A percentile compares a stretch with the other conserved stretches of the same genome.
phyloP scores from a whole-genome alignment of 352 stramenopile species.

The Elongisporangium senticosum region DNA sequence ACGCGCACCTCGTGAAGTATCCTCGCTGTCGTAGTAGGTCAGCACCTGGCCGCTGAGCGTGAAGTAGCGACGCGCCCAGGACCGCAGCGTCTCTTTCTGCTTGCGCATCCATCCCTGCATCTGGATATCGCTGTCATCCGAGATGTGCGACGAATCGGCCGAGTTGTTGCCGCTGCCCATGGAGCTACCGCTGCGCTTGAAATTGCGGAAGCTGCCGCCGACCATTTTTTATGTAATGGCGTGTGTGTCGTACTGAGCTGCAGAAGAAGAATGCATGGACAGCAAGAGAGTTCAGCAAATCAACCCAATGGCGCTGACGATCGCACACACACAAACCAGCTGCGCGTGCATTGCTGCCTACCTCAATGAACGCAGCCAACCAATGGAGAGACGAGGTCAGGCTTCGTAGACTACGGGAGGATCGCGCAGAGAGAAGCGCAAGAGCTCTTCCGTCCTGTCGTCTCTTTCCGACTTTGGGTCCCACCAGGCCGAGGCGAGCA shows the following conservation, averaged over 20 bases:
- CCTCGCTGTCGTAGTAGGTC: slow-evolving; percentile 80
- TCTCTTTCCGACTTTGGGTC: not conserved
- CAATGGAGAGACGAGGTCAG: not conserved
- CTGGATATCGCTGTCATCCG: slow-evolving; percentile 66
- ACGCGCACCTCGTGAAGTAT: slow-evolving; percentile 49
- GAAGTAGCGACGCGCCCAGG: slow-evolving; percentile 67
- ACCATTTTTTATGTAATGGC: slow-evolving; percentile 1
- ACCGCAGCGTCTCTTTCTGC: slow-evolving; percentile 74
- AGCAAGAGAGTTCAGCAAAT: not conserved
- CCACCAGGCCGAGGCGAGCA: not conserved
- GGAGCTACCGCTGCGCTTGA: slow-evolving; percentile 56
- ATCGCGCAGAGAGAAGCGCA: too few species aligned
- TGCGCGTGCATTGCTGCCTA: not conserved
- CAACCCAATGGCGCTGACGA: not conserved
- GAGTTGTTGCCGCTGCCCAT: slow-evolving; percentile 32
- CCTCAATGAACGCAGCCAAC: not conserved
- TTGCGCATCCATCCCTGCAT: slow-evolving; percentile 85
- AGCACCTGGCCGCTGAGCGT: slow-evolving; percentile 62
- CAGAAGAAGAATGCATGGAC: not conserved
- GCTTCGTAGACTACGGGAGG: too few species aligned
- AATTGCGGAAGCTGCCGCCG: slow-evolving; percentile 50
- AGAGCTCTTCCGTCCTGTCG: not conserved
- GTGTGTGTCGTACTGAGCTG: not conserved
- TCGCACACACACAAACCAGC: not conserved
- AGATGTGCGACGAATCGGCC: slow-evolving; percentile 36